phyloP scores from a whole-genome alignment of 2,329 filamentous ascomycete species.

The Verticillium klebahnii region DNA sequence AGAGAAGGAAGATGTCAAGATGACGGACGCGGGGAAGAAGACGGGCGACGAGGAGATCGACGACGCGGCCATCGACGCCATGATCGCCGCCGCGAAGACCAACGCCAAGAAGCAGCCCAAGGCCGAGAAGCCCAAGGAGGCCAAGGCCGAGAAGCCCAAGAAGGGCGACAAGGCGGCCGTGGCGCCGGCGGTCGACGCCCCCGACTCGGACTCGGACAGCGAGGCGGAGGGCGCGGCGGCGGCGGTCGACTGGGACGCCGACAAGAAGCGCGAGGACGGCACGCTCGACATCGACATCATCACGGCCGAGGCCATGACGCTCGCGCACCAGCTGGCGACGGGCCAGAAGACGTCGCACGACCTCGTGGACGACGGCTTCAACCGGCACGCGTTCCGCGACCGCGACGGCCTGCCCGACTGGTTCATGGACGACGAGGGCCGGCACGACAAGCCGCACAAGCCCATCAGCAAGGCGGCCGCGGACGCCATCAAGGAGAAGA shows the following conservation, averaged over 20 bases:
- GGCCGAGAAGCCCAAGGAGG: conserved; percentile 16
- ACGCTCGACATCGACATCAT: conserved; percentile 90
- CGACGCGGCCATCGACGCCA: conserved; percentile 6
- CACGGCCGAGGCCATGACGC: conserved; percentile 97
- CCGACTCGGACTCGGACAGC: conserved; percentile 25
- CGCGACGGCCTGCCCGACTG: conserved; percentile 90
- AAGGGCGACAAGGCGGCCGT: conserved; percentile 3
- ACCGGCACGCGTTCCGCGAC: conserved; percentile 87
- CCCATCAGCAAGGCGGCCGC: conserved; percentile 92
- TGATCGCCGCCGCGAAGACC: conserved; percentile 16
- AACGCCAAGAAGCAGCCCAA: conserved; percentile 20
- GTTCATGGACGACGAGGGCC: conserved; percentile 90
- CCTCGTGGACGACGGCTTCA: conserved; percentile 86
- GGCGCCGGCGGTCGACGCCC: not conserved
- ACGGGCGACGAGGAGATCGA: conserved; percentile 8
- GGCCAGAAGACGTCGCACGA: conserved; percentile 77
- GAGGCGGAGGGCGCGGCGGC: conserved; percentile 36
- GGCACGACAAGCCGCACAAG: conserved; percentile 77
- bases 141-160: conserved; percentile 4
- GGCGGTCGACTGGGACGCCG: conserved; percentile 63
- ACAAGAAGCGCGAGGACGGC: conserved; percentile 59
- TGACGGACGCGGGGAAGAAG: conserved; percentile 23
- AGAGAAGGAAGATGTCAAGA: conserved; percentile 25
- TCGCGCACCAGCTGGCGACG: conserved; percentile 86
- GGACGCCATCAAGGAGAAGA: conserved; percentile 88